phyloP scores from a whole-genome alignment of 1,139 yeast genomes.

The Kluyveromyces marxianus region DNA sequence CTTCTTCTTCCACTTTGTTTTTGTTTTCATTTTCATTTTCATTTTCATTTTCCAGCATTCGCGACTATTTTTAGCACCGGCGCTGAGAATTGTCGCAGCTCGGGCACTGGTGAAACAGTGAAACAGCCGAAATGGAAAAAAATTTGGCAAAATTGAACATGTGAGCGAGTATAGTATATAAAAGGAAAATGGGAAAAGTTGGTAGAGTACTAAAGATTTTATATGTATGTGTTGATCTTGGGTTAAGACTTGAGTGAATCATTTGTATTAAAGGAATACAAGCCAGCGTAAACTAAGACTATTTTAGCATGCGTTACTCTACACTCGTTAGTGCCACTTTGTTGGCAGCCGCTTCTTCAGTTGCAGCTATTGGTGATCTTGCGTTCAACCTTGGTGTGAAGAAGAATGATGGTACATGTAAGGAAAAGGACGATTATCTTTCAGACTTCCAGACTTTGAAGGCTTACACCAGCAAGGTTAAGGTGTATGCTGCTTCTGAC shows the following conservation, averaged over 20 bases:
- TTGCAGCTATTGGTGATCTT: constrained; percentile 32
- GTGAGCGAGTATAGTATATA: too few relatives aligned
- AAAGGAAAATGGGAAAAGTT: too few relatives aligned
- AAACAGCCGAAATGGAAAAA: neutral
- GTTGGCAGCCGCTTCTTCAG: constrained; percentile 23
- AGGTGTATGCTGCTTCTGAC: constrained; percentile 81
- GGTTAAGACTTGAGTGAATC: too few relatives aligned
- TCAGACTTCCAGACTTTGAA: constrained; percentile 53
- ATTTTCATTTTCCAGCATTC: neutral
- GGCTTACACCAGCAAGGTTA: constrained; percentile 52
- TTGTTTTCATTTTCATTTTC: neutral
- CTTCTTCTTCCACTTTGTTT: neutral
- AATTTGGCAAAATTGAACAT: too few relatives aligned
- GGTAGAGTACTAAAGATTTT: too few relatives aligned
- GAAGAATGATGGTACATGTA: constrained; percentile 62
- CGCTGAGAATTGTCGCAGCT: neutral
- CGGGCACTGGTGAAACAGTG: neutral
- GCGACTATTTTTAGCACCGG: neutral
- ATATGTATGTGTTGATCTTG: too few relatives aligned
- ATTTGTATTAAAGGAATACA: neutral
- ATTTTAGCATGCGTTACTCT: constrained; percentile 26
- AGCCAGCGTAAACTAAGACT: neutral
- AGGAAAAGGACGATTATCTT: constrained; percentile 57
- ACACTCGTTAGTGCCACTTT: constrained; percentile 22
- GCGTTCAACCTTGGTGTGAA: constrained; percentile 82